phyloP scores from a whole-genome alignment of 164 flowering plant species.

The Echeveria elegans region DNA sequence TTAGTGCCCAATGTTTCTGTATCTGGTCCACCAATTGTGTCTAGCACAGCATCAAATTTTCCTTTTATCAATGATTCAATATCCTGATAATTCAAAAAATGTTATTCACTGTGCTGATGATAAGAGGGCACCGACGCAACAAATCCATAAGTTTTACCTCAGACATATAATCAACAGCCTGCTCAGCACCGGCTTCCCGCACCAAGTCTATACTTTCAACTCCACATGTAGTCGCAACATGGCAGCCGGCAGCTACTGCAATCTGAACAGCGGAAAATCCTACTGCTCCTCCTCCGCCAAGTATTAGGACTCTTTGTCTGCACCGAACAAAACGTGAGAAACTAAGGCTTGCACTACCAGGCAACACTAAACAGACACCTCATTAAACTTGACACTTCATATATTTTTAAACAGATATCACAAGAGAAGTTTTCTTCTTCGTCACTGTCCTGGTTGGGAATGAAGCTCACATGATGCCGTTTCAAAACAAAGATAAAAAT shows the following conservation, averaged over 20 bases:
- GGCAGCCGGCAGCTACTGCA: slow-evolving; percentile 71
- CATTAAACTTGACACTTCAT: neutral
- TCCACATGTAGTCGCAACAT: slow-evolving; percentile 78
- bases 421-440: neutral
- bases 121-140: neutral
- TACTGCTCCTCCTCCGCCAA: slow-evolving; percentile 98
- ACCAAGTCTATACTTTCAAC: slow-evolving; percentile 51
- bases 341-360: neutral
- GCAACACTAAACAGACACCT: neutral
- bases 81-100: slow-evolving; percentile 37
- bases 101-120: neutral
- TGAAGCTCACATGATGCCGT: neutral
- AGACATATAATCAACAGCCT: slow-evolving; percentile 71
- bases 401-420: neutral
- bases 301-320: slow-evolving; percentile 72
- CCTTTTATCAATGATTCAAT: slow-evolving; percentile 55
- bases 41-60: slow-evolving; percentile 87
- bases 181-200: slow-evolving; percentile 81
- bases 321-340: neutral
- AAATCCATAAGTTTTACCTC: slow-evolving; percentile 38
- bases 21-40: slow-evolving; percentile 79
- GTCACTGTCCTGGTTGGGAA: neutral
- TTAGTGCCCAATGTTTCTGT: slow-evolving; percentile 74
- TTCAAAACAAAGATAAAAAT: neutral
- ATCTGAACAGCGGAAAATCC: slow-evolving; percentile 92